Evolutionary conservation across 495 filamentous ascomycete species (phyloP), one percentile per base, ranked within the genome.

Genomic region (Oidiodendron maius): DNA sequence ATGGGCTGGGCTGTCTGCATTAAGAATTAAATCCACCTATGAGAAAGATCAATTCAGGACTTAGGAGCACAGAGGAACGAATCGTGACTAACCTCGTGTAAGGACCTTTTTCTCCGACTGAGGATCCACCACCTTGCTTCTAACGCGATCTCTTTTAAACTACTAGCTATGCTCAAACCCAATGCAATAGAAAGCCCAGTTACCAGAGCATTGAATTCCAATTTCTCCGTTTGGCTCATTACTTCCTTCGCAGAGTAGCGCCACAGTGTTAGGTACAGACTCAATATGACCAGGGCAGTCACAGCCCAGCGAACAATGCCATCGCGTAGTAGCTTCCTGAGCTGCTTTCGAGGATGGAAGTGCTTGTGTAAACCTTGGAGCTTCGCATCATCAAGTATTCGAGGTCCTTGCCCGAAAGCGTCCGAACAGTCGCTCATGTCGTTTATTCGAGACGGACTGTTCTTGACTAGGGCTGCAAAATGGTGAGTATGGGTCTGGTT

Each of bases 11-110:
- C 24, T 44, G 9, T 30, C 42, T n/a, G 42, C 5, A n/a, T 20
- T 34, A 16, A 48, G 46, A 16, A 48, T 48, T 18, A 36, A 10
- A 26, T 48, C 46, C 5, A 48, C 36, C 46, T 48, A 28, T 9
- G 42, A n/a, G 21, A 28, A 30, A 28, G 5, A 4, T n/a, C 20
- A 32, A 8, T 8, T 32, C 28, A 32, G n/a, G 8, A 32, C 28
- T n/a, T n/a, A 32, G 5, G 4, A 17, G 25, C 4, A 4, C 20
- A 42, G 4, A 10, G 15, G 10, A 8, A 42, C 10, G 9, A 8
- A 13, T 3, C 6, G 30, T 6, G 9, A 40, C 36, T 6, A 16
- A 48, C 46, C 23, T 48, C 35, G 4, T 6, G 9, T 13, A 48
- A 28, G 16, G 4, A 36, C 22, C 46, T 48, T 16, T 10, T n/a